Conservation (phyloP, 768 basidiomycete genomes). For the Phaeotremella fagi region DNA sequence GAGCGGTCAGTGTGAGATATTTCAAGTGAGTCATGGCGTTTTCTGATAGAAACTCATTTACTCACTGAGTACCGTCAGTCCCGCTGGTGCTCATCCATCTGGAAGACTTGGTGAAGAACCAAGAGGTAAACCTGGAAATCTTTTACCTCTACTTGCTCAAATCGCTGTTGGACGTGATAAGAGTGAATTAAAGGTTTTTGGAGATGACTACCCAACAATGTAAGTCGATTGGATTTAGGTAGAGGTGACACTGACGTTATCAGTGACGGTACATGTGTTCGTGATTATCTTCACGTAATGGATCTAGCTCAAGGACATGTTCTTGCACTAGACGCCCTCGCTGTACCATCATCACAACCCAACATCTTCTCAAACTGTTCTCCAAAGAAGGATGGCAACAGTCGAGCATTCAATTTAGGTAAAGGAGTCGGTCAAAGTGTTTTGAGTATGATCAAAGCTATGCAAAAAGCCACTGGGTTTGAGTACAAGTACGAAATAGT, state of each 20-base stretch:
- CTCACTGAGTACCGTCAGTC: conserved; percentile 53
- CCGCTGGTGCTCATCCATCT: conserved; percentile 96
- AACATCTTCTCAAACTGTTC: conserved; percentile 57
- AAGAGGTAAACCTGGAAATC: conserved; percentile 87
- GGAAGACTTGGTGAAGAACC: conserved; percentile 95
- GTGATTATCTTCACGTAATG: conserved; percentile 69
- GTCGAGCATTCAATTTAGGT: conserved; percentile 95
- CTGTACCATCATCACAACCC: conserved; percentile 52
- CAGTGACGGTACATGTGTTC: conserved; percentile 95
- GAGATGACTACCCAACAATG: conserved; percentile 94
- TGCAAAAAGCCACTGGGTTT: conserved; percentile 83
- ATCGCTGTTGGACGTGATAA: conserved; percentile 89
- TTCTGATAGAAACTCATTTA: not conserved
- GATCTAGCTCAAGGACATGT: conserved; percentile 94
- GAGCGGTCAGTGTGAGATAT: conserved; percentile 80
- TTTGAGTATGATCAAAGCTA: conserved; percentile 87
- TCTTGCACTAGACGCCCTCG: conserved; percentile 79
- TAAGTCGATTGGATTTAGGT: conserved; percentile 48
- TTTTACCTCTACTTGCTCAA: conserved; percentile 86
- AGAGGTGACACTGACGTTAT: not conserved
- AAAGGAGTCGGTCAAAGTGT: conserved; percentile 89
- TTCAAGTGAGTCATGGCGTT: conserved; percentile 68
- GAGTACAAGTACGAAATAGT: conserved; percentile 85
- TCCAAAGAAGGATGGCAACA: conserved; percentile 54
- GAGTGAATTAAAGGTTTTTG: conserved; percentile 70